These are phyloP conservation scores for Ambrosia artemisiifolia DNA, from an alignment of 129 eudicot genomes.

Conservation along the genomic window DNA sequence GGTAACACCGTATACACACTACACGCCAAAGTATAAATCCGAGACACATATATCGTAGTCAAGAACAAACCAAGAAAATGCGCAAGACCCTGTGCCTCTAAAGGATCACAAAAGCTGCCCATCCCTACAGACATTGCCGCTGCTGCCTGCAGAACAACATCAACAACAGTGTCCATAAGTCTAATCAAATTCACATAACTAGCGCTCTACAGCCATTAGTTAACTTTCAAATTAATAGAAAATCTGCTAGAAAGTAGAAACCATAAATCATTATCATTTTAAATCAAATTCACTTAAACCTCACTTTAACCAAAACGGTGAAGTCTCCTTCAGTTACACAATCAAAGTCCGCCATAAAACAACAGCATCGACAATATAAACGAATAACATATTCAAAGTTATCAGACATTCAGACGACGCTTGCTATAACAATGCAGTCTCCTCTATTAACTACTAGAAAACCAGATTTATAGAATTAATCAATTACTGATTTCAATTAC, in stretches of 20 bases:
- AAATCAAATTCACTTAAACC: constrained; percentile 1
- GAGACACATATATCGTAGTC: neutral
- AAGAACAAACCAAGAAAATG: constrained; percentile 74
- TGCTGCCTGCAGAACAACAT: constrained; percentile 62
- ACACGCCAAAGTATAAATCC: neutral
- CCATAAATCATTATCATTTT: neutral
- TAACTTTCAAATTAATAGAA: neutral
- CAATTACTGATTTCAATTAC: too few relatives aligned
- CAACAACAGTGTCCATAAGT: constrained; percentile 7
- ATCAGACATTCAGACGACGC: too few relatives aligned
- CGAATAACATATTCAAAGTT: neutral
- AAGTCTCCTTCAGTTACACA: neutral
- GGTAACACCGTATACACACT: constrained; percentile 1
- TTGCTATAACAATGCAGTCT: too few relatives aligned
- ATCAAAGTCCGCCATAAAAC: neutral
- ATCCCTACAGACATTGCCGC: constrained; percentile 96
- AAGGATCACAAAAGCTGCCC: constrained; percentile 93
- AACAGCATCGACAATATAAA: too few relatives aligned
- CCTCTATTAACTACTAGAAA: too few relatives aligned
- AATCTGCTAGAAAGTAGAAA: too few relatives aligned
- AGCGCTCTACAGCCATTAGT: neutral
- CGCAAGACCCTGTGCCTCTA: constrained; percentile 97
- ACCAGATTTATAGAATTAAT: too few relatives aligned
- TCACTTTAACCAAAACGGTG: neutral
- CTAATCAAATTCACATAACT: neutral